Base-by-base conservation (phyloP, 345 rosid genomes). In the Atalantia buxifolia region DNA sequence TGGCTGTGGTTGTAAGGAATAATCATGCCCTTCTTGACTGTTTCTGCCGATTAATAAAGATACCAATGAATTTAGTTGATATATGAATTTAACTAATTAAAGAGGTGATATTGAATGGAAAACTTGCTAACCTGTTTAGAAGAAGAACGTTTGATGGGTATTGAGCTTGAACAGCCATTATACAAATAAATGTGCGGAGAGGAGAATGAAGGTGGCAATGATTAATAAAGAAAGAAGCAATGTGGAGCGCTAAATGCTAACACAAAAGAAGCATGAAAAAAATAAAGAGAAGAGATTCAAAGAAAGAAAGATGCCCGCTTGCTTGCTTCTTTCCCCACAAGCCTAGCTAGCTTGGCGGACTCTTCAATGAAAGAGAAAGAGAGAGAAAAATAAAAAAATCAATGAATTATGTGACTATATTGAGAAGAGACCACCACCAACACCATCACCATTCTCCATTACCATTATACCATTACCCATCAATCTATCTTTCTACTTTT, bases 141-240 rank as follows among this genome's bases (percentile, higher is more conserved):
- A 94, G 88, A 72, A 94, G 92, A 78, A 88, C 71, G 77, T 93
- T 94, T 2, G 95, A 90, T 72, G 94, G 97, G 82, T 93, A 93
- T 77, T 89, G 97, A 88, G 97, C 92, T 85, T 94, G 97, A 79
- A 94, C 91, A 60, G 98, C 98, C 98, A 94, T 93, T 85, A 66
- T 63, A 80, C 77, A 74, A 53, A 53, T 69, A 64, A 55, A 70
- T 62, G 82, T 48, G 66, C 50, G 75, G 40, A 27, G 16, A 50
- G 73, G 59, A 25, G 73, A 56, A 60, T 22, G 65, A 14, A 40
- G 50, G 13, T 35, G 70, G 50, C 16, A 38, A 59, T 28, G 45
- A 14, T 74, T 59, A 36, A 72, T 48, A 72, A 62, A 82, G 25
- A 78, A 82, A 79, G 82, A 53, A 53, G 22, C 56, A 38, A 42